phyloP scores from a whole-genome alignment of 1,139 yeast genomes.

The Spencermartinsiella ligniputridi region DNA sequence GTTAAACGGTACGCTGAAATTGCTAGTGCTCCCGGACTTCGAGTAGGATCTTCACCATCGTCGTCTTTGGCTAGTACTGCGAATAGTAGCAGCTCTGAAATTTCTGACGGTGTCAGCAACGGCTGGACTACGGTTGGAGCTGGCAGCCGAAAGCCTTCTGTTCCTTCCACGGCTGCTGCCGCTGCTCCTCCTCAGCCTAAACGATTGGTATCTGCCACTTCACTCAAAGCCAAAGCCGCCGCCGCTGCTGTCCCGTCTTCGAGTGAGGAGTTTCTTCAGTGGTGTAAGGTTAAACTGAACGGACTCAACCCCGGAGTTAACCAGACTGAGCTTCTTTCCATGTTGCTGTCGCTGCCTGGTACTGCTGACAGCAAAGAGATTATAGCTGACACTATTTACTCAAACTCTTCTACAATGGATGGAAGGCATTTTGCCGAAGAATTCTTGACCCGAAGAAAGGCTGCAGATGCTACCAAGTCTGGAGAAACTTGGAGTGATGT shows the following conservation, averaged over 20 bases:
- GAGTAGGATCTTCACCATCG: neutral
- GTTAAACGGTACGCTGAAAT: constrained; percentile 19
- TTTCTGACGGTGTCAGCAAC: constrained; percentile 9
- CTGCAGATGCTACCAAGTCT: constrained; percentile 47
- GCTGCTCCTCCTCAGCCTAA: constrained; percentile 18
- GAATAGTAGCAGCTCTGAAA: constrained; percentile 13
- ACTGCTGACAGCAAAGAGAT: constrained; percentile 72
- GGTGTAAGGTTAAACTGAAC: constrained; percentile 75
- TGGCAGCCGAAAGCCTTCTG: constrained; percentile 28
- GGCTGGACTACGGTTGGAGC: constrained; percentile 40
- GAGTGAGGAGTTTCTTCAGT: constrained; percentile 62
- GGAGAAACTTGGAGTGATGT: constrained; percentile 45
- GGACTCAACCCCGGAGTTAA: constrained; percentile 68
- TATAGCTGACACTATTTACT: constrained; percentile 87
- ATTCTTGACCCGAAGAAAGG: constrained; percentile 70
- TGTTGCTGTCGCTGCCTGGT: constrained; percentile 74
- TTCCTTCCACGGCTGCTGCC: constrained; percentile 18
- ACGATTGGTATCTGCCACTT: constrained; percentile 30
- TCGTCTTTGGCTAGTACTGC: constrained; percentile 22
- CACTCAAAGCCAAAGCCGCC: constrained; percentile 35
- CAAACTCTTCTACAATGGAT: constrained; percentile 88
- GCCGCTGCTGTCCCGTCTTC: constrained; percentile 27
- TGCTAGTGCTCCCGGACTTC: too few species aligned
- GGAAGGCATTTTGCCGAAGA: constrained; percentile 93
- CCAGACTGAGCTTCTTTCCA: constrained; percentile 61